Percentiles rank a stretch among this genome's conserved stretches.
phyloP scores from a whole-genome alignment of 2,329 filamentous ascomycete genomes.

The Elsinoe fawcettii region DNA sequence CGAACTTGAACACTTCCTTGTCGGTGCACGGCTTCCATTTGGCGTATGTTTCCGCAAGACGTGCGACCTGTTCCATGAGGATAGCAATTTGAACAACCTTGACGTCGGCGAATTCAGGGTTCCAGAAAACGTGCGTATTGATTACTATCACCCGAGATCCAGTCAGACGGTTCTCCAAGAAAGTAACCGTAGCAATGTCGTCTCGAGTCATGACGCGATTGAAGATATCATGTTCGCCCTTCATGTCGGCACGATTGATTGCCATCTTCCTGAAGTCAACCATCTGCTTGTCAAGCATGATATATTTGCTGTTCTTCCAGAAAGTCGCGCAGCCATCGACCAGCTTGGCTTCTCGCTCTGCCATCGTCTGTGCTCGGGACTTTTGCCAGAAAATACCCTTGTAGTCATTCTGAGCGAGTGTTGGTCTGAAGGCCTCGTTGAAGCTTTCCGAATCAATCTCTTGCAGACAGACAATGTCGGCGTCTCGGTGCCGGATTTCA shows the following conservation, averaged over 20 bases:
- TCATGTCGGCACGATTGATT: conserved; percentile 93
- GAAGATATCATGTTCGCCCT: conserved; percentile 94
- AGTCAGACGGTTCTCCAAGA: conserved; percentile 84
- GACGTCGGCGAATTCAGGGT: conserved; percentile 81
- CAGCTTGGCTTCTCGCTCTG: conserved; percentile 74
- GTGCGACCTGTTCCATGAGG: conserved; percentile 83
- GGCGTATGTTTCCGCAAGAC: conserved; percentile 76
- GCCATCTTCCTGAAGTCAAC: conserved; percentile 88
- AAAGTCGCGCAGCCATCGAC: conserved; percentile 97
- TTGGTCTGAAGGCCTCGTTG: conserved; percentile 82
- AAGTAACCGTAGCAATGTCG: conserved; percentile 86
- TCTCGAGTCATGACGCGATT: conserved; percentile 98
- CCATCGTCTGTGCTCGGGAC: conserved; percentile 83
- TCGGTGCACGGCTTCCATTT: conserved; percentile 73
- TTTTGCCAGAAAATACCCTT: conserved; percentile 92
- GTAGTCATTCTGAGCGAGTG: conserved; percentile 80
- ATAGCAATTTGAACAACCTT: conserved; percentile 96
- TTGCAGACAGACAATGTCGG: conserved; percentile 87
- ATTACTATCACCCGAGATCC: conserved; percentile 88
- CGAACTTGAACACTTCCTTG: conserved; percentile 50
- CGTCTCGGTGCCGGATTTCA: conserved; percentile 69
- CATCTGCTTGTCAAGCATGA: conserved; percentile 86
- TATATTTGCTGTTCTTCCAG: conserved; percentile 91
- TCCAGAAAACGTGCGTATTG: conserved; percentile 94
- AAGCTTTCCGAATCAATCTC: conserved; percentile 90